Evolutionary conservation across 306 rosid genomes (phyloP).

Genomic region (Vachellia pachyceras): DNA sequence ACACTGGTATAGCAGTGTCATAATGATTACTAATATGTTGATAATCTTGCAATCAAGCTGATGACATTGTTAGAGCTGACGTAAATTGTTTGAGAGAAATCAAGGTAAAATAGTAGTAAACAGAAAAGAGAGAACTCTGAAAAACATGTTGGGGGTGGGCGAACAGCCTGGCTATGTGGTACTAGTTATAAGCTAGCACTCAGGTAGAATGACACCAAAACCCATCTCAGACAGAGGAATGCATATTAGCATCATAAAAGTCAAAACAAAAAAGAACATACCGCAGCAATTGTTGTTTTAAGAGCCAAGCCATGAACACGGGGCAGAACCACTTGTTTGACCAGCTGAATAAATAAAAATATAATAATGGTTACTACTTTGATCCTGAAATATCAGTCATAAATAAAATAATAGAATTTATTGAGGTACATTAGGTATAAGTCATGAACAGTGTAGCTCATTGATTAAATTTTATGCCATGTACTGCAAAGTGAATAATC

Average conservation of each 20-base stretch:
- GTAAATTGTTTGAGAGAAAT: background rate
- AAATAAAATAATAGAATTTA: background rate
- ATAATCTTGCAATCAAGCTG: background rate
- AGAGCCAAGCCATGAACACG: conserved; percentile 97
- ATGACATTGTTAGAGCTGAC: conserved; percentile 12
- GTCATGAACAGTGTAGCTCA: background rate
- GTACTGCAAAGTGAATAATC: background rate
- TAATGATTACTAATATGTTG: background rate
- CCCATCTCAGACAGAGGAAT: conserved; percentile 5
- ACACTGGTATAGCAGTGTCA: background rate
- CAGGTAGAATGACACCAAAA: conserved; percentile 20
- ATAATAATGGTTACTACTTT: conserved; percentile 20
- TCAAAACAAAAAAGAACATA: conserved; percentile 50
- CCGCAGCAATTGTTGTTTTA: conserved; percentile 97
- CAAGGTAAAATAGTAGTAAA: background rate
- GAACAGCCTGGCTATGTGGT: background rate
- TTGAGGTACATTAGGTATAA: background rate
- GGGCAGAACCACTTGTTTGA: conserved; percentile 87
- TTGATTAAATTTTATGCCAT: background rate
- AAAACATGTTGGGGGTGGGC: background rate
- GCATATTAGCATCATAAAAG: conserved; percentile 16
- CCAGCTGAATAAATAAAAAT: conserved; percentile 63
- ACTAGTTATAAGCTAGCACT: background rate
- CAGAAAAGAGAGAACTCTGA: background rate
- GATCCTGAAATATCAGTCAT: conserved; percentile 23